Percentiles rank a stretch among this genome's conserved stretches.
These are phyloP conservation scores for Colletotrichum incanum DNA, from an alignment of 2,329 filamentous ascomycete species.

Conservation along the genomic window DNA sequence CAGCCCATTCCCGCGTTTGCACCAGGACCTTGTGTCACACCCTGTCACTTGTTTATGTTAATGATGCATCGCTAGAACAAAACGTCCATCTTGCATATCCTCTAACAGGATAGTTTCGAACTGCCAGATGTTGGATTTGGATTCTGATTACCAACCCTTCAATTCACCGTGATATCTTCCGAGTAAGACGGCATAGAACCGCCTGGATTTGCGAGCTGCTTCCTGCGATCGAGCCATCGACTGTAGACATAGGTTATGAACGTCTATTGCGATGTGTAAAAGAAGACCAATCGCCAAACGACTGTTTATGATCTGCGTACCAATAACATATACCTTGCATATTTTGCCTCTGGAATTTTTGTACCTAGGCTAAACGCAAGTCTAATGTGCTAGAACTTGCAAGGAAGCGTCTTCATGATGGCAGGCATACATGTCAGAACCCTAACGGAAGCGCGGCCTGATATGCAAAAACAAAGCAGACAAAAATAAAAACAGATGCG, in stretches of 20 bases:
- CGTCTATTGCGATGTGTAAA: background rate
- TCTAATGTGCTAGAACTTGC: no score
- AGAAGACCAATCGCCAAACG: background rate
- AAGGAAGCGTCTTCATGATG: background rate
- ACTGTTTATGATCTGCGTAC: background rate
- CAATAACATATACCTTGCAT: background rate
- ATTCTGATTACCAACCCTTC: background rate
- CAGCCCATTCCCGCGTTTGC: no score
- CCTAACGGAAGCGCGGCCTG: background rate
- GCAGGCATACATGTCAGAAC: background rate
- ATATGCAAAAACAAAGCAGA: background rate
- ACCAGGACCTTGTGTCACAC: no score
- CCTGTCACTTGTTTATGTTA: background rate
- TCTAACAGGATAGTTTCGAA: background rate
- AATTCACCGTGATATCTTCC: background rate
- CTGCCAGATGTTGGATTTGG: background rate
- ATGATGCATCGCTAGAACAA: background rate
- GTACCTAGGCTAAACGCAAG: background rate
- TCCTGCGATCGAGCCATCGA: background rate
- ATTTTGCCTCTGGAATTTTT: background rate
- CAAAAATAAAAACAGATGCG: constrained; percentile 7
- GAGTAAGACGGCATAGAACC: background rate
- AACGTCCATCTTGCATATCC: background rate
- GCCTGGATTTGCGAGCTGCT: background rate
- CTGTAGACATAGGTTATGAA: background rate